Base-by-base conservation (phyloP, 106 monocot genomes). In the Alisma plantagoaquatica region DNA sequence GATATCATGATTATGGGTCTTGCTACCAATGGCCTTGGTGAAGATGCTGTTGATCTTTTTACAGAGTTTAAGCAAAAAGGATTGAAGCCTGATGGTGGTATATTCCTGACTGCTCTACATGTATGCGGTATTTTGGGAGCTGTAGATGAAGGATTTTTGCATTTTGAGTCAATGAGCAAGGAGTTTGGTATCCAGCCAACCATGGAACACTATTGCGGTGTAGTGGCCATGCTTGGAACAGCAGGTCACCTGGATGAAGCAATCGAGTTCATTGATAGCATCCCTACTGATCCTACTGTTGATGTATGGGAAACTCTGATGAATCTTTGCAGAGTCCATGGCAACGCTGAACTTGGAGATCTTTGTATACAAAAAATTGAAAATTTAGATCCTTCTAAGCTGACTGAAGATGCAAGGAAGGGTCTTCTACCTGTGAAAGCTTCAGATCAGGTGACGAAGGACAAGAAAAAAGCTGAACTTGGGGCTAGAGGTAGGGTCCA, bases 301-400 rank as follows among this genome's bases (percentile, higher is more conserved):
- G 65, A 77, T 75, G 63, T 83, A 49, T 94, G 94, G 94, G 87
- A 88, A 63, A 68, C 61, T 18, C 59, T 94, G 66, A 94, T 94
- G 94, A 75, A 75, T 55, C 56, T 73, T 62, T 83, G 75, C 63
- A 69, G 80, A 48, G 31, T 69, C 56, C 84, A 87, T 65, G 87
- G 94, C 3, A 48, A 81, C 53, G 20, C 55, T 15, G 80, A 84
- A n/a, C 83, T 94, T 25, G 83, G 84, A 23, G 63, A 80, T 67
- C 74, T 64, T 23, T 88, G 94, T 53, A 72, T 59, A 18, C 64
- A 64, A 27, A 77, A 84, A 45, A 59, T 94, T 46, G 81, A 81
- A 27, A 38, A 25, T 5, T 54, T 88, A 38, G 81, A 87, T 26
- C 45, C 87, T 3, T 74, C 74, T 0, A 81, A 59, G 67, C 48